phyloP scores from a whole-genome alignment of 805 yeast genomes.

The Candida qinlingensis region DNA sequence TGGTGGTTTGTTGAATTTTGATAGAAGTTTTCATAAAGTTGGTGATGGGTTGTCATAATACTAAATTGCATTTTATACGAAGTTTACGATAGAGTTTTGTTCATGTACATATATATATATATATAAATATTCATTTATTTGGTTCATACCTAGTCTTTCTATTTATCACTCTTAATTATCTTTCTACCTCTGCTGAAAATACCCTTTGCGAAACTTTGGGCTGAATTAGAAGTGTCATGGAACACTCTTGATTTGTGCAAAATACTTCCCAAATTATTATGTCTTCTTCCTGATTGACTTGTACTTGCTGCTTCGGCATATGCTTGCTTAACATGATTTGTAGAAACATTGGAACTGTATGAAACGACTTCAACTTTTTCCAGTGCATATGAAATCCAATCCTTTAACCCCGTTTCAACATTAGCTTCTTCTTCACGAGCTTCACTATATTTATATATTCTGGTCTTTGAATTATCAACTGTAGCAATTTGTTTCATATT shows the following conservation, averaged over 20 bases:
- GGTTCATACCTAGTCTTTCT: no score
- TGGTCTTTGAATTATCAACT: slow-evolving; percentile 36
- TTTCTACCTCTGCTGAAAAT: slow-evolving; percentile 54
- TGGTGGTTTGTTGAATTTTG: slow-evolving; percentile 66
- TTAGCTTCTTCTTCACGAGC: slow-evolving; percentile 38
- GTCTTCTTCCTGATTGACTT: slow-evolving; percentile 28
- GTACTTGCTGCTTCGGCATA: slow-evolving; percentile 50
- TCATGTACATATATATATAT: no score
- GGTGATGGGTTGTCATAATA: slow-evolving; percentile 12
- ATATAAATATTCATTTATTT: no score
- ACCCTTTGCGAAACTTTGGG: slow-evolving; percentile 47
- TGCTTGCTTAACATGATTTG: slow-evolving; percentile 49
- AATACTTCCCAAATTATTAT: slow-evolving; percentile 39
- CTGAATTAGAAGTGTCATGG: slow-evolving; percentile 46
- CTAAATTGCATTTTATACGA: no score
- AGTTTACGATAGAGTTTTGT: no score
- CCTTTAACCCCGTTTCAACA: slow-evolving; percentile 52
- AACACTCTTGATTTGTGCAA: slow-evolving; percentile 45
- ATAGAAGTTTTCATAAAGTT: slow-evolving; percentile 53
- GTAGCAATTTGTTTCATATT: slow-evolving; percentile 39
- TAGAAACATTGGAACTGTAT: slow-evolving; percentile 25
- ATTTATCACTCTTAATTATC: slow-evolving; percentile 30
- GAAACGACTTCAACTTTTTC: slow-evolving; percentile 26
- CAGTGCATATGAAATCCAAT: slow-evolving; percentile 42
- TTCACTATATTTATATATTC: slow-evolving; percentile 35